Percentiles rank a stretch among this genome's conserved stretches.
These are phyloP conservation scores for Calamus simplicifolius DNA, from an alignment of 176 grass and related monocot species.

Conservation along the genomic window DNA sequence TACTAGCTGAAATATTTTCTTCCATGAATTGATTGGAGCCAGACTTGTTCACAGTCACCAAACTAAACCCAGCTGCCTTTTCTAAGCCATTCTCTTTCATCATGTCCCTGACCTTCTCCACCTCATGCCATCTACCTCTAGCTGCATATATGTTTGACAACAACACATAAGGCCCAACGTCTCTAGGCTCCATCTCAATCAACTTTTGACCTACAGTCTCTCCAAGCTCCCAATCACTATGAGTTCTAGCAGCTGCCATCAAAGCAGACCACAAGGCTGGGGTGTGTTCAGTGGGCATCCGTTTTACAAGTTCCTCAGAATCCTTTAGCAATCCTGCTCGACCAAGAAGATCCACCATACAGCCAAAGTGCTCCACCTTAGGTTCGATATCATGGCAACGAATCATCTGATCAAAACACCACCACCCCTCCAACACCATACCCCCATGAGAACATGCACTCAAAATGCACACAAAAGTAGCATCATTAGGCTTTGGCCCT, in stretches of 20 bases:
- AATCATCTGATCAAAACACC: slow-evolving; percentile 63
- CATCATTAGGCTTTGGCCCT: slow-evolving; percentile 33
- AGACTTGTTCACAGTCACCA: slow-evolving; percentile 1
- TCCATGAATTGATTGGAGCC: neutral
- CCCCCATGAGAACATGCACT: slow-evolving; percentile 57
- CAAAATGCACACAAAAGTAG: slow-evolving; percentile 48
- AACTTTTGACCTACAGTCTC: slow-evolving; percentile 54
- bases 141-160: slow-evolving; percentile 51
- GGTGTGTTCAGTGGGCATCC: slow-evolving; percentile 15
- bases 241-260: slow-evolving; percentile 30
- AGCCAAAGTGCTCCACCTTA: slow-evolving; percentile 49
- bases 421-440: slow-evolving; percentile 62
- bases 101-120: slow-evolving; percentile 45
- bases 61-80: slow-evolving; percentile 31
- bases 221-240: slow-evolving; percentile 34
- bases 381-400: slow-evolving; percentile 30
- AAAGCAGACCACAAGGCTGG: slow-evolving; percentile 33
- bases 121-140: slow-evolving; percentile 53
- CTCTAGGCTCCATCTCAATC: slow-evolving; percentile 44
- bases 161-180: slow-evolving; percentile 40
- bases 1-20: neutral
- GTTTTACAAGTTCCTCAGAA: slow-evolving; percentile 22
- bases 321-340: slow-evolving; percentile 41
- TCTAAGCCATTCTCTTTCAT: slow-evolving; percentile 24
- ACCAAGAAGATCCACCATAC: slow-evolving; percentile 63